Conservation (phyloP, 148 eudicot species). For the Agrostemma githago region DNA sequence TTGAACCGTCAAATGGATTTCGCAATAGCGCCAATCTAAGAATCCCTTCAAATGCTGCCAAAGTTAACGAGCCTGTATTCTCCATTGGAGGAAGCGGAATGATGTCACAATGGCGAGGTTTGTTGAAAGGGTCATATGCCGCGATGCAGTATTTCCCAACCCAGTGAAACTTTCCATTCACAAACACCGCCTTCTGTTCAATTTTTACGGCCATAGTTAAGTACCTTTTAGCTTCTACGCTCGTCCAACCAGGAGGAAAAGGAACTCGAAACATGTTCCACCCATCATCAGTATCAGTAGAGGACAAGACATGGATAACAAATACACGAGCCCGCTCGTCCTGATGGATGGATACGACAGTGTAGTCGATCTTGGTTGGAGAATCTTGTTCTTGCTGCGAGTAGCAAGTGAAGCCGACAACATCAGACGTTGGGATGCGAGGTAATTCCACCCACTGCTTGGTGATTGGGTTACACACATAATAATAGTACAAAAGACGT, state of each 20-base stretch:
- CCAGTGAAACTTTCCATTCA: slow-evolving; percentile 1
- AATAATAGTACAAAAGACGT: not conserved
- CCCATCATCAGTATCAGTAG: not conserved
- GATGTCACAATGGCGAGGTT: not conserved
- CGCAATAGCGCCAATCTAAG: not conserved
- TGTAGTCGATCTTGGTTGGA: slow-evolving; percentile 1
- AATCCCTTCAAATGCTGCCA: not conserved
- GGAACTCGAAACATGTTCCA: not conserved
- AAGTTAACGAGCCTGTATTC: not conserved
- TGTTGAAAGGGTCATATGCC: slow-evolving; percentile 4
- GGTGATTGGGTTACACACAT: not conserved
- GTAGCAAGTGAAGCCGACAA: not conserved
- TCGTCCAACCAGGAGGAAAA: not conserved
- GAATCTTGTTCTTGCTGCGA: not conserved
- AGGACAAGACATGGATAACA: not conserved
- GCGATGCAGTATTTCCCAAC: not conserved
- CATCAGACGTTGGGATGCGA: not conserved
- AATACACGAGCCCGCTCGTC: not conserved
- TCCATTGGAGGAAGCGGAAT: not conserved
- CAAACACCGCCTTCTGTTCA: not conserved
- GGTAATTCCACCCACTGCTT: slow-evolving; percentile 9
- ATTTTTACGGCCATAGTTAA: too few species aligned
- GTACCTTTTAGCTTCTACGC: too few species aligned
- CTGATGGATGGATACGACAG: too few species aligned
- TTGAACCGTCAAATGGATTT: not conserved